A percentile compares a stretch with the other conserved stretches of the same genome.
Evolutionary conservation across 768 basidiomycete species (phyloP).

Genomic region (Terana coerulea): DNA sequence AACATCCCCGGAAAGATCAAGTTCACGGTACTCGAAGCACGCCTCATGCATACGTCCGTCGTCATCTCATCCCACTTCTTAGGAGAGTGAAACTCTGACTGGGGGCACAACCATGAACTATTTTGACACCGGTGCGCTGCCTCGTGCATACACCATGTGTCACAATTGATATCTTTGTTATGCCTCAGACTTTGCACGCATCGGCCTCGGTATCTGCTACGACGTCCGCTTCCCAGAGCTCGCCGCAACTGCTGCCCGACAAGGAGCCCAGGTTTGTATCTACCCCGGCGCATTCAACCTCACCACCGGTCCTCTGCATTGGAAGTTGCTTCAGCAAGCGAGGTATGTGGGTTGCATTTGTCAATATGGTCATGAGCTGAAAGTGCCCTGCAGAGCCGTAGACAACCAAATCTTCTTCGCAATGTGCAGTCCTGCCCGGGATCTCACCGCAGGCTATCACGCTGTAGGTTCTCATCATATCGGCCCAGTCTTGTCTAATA

Average conservation of each 20-base stretch:
- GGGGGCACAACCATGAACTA: conserved; percentile 70
- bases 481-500: background rate
- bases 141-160: background rate
- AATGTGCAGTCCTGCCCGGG: conserved; percentile 94
- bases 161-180: background rate
- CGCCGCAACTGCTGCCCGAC: conserved; percentile 84
- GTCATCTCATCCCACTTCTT: too few species aligned
- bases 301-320: conserved; percentile 94
- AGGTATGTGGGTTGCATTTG: conserved; percentile 44
- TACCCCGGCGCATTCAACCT: conserved; percentile 96
- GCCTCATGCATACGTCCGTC: background rate
- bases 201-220: conserved; percentile 96
- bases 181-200: conserved; percentile 83
- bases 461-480: conserved; percentile 50
- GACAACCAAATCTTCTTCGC: conserved; percentile 97
- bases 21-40: conserved; percentile 59
- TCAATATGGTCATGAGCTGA: background rate
- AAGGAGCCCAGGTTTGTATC: conserved; percentile 83
- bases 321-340: conserved; percentile 87
- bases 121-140: conserved; percentile 76
- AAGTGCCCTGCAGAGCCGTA: conserved; percentile 56
- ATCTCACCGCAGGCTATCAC: conserved; percentile 79
- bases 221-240: conserved; percentile 95
- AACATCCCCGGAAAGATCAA: conserved; percentile 91
- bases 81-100: conserved; percentile 88